These are phyloP conservation scores for Botrytis fragariae DNA, from an alignment of 2,329 filamentous ascomycete species.

Conservation along the genomic window DNA sequence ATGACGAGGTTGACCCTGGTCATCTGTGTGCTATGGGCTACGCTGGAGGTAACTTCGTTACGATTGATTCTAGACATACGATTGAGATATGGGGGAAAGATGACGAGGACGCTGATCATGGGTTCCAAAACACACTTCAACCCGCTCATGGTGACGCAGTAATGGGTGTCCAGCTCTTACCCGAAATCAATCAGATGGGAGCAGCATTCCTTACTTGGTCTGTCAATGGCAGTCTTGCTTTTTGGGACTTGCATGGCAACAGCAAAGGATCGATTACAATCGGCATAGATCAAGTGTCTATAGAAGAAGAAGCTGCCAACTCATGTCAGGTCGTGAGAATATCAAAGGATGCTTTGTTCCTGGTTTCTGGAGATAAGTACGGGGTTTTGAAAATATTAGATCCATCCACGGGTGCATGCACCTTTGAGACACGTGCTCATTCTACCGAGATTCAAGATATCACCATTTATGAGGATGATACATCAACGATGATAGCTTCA, in stretches of 20 bases:
- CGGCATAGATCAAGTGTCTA: conserved; percentile 63
- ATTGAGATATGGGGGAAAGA: conserved; percentile 58
- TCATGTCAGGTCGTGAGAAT: conserved; percentile 60
- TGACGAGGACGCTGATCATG: conserved; percentile 38
- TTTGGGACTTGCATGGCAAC: conserved; percentile 76
- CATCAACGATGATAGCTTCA: conserved; percentile 69
- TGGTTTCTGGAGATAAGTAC: conserved; percentile 82
- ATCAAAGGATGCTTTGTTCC: conserved; percentile 59
- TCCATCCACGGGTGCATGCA: conserved; percentile 54
- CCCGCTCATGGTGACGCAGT: conserved; percentile 63
- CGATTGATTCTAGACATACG: conserved; percentile 71
- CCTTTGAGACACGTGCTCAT: conserved; percentile 80
- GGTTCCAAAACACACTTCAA: conserved; percentile 49
- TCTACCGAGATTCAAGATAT: conserved; percentile 81
- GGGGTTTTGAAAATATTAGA: conserved; percentile 77
- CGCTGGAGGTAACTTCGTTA: conserved; percentile 64
- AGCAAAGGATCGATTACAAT: conserved; percentile 64
- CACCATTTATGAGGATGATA: conserved; percentile 62
- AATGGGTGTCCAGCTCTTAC: conserved; percentile 70
- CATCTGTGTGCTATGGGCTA: conserved; percentile 66
- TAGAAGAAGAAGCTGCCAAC: conserved; percentile 52
- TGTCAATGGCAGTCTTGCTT: conserved; percentile 71
- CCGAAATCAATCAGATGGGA: conserved; percentile 55
- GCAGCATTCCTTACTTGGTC: conserved; percentile 91
- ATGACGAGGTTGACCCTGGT: conserved; percentile 36